Evolutionary conservation across 2,329 filamentous ascomycete genomes (phyloP).

Genomic region (Exophiala alcalophila): DNA sequence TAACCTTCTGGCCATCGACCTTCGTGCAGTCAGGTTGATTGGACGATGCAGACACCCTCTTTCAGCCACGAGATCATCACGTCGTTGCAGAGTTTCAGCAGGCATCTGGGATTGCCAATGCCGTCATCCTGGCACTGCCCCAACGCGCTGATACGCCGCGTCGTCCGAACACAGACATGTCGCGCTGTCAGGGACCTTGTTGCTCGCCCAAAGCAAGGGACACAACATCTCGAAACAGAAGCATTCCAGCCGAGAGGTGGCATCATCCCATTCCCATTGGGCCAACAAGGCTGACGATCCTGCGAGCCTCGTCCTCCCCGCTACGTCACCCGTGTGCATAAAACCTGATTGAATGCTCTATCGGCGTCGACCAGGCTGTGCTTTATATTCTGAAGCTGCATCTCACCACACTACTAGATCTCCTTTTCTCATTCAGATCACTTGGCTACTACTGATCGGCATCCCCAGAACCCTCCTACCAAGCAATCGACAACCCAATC

Average conservation of each 20-base stretch:
- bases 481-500: not conserved
- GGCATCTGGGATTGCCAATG: constrained; percentile 7
- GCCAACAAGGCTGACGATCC: constrained; percentile 19
- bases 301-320: constrained; percentile 10
- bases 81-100: not conserved
- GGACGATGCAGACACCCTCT: not conserved
- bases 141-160: constrained; percentile 1
- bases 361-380: not conserved
- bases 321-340: constrained; percentile 10
- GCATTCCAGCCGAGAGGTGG: constrained; percentile 11
- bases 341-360: constrained; percentile 10
- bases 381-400: constrained; percentile 4
- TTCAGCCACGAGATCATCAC: constrained; percentile 12
- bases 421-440: not conserved
- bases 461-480: not conserved
- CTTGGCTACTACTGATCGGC: not conserved
- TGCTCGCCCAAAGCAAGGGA: not conserved
- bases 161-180: not conserved
- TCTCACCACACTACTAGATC: not conserved
- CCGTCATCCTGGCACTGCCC: constrained; percentile 14
- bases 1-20: not conserved
- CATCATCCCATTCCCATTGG: constrained; percentile 18
- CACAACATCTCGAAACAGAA: constrained; percentile 3
- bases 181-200: constrained; percentile 2
- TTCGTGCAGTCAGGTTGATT: too few species aligned